Base-by-base conservation (phyloP, 129 eudicot species). In the Artemisia argyi region DNA sequence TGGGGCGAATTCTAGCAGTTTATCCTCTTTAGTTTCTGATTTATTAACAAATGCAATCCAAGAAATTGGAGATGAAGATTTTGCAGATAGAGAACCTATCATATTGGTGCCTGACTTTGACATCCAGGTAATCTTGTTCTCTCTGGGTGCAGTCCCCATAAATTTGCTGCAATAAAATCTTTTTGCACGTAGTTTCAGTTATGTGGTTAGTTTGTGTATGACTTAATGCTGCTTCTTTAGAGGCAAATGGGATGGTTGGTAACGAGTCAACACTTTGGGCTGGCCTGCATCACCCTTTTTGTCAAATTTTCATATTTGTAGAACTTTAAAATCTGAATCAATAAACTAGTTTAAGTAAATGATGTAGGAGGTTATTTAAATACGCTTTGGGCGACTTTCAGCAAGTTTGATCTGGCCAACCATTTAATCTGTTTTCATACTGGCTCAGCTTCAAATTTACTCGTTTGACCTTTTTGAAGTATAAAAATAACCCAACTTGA, bases 21-120 rank as follows among this genome's bases (percentile, higher is more conserved):
- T 74, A 12, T 63, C 84, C 30, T 71, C 71, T 9, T 69, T 71
- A 47, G 62, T 81, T 66, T 69, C 68, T 65, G 70, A 81, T 48
- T 69, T 73, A 39, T 66, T 83, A 72, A 58, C 50, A 72, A 83
- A 82, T 80, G 69, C 80, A 30, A 64, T 77, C 11, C 60, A 69
- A 52, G 79, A 64, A 32, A 26, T 75, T 68, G 90, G 75, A 49
- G 88, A 81, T 66, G 82, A 69, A 57, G 76, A 79, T 52, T 66
- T 67, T 66, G 60, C 35, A 47, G 79, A 63, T 55, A 78, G 84
- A 80, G 84, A 81, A 26, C 88, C 97, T 30, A 78, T 95, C 11
- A 83, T 95, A 53, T 81, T 95, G 78, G 96, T 95, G 64, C 80
- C 88, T 44, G 99, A 95, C 65, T 77, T 47, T 66, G 91, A 91